Conservation (phyloP, 2,329 filamentous ascomycete species). For the Fusarium staphyleae region DNA sequence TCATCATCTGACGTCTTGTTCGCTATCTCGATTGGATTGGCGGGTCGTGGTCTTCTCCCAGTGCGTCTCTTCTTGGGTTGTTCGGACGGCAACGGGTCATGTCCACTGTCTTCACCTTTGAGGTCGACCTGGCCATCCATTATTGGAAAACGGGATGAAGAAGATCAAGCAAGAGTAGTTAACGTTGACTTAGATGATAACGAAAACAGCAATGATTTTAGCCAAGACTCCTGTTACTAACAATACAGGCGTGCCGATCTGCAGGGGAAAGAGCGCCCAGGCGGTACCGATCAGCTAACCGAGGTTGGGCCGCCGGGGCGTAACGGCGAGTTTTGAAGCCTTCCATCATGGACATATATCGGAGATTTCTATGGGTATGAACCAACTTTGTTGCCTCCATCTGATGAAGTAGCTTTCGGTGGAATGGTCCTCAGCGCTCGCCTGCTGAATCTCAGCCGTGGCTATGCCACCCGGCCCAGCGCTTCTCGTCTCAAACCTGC, state of each 20-base stretch:
- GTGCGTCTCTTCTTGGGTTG: conserved; percentile 16
- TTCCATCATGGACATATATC: conserved; percentile 25
- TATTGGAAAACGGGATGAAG: background rate
- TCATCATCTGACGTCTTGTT: conserved; percentile 56
- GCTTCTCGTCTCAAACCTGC: conserved; percentile 46
- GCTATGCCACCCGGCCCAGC: conserved; percentile 46
- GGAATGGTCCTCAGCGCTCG: conserved; percentile 40
- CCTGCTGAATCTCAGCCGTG: conserved; percentile 43
- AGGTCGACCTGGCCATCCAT: background rate
- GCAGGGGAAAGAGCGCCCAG: background rate
- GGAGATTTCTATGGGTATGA: conserved; percentile 8
- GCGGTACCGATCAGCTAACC: conserved; percentile 20
- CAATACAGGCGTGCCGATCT: conserved; percentile 4
- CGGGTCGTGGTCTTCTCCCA: conserved; percentile 22
- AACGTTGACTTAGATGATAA: too few species aligned
- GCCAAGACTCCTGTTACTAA: conserved; percentile 14
- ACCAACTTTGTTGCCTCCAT: background rate
- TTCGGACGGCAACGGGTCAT: background rate
- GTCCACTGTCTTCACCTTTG: conserved; percentile 20
- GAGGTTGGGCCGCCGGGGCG: conserved; percentile 28
- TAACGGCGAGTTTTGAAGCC: conserved; percentile 21
- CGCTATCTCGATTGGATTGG: conserved; percentile 54
- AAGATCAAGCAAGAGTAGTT: background rate
- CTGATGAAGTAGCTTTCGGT: conserved; percentile 32
- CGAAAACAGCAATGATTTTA: background rate